Percentiles rank a stretch among this genome's conserved stretches.
These are phyloP conservation scores for Diplogelasinospora grovesii DNA, from an alignment of 495 filamentous ascomycete genomes.

Conservation along the genomic window DNA sequence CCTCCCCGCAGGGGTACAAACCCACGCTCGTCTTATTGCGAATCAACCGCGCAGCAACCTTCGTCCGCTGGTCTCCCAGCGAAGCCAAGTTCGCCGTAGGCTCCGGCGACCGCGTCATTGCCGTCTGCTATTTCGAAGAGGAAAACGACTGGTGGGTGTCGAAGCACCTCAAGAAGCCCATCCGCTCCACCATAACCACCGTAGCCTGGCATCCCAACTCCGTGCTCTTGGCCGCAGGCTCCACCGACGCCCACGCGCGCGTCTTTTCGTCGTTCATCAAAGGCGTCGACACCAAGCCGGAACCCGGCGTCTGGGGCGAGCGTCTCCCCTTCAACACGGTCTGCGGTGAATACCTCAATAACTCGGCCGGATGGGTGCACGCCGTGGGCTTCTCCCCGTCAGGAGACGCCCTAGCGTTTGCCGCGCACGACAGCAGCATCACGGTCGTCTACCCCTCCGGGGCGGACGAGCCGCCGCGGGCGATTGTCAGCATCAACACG, in stretches of 20 bases:
- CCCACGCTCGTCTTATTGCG: slow-evolving; percentile 94
- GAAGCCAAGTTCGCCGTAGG: slow-evolving; percentile 97
- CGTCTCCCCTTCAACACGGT: slow-evolving; percentile 94
- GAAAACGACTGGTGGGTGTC: slow-evolving; percentile 99
- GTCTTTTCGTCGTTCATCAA: slow-evolving; percentile 97
- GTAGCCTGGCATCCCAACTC: slow-evolving; percentile 96
- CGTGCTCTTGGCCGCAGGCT: slow-evolving; percentile 87
- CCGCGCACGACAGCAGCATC: slow-evolving; percentile 88
- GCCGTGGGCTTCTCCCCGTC: slow-evolving; percentile 84
- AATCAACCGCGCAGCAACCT: slow-evolving; percentile 94
- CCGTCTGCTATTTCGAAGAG: slow-evolving; percentile 97
- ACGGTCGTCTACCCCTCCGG: slow-evolving; percentile 93
- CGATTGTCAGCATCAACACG: slow-evolving; percentile 80
- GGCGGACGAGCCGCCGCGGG: slow-evolving; percentile 82
- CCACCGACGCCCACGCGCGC: slow-evolving; percentile 93
- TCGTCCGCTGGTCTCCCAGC: slow-evolving; percentile 93
- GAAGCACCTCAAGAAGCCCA: slow-evolving; percentile 97
- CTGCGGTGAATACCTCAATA: slow-evolving; percentile 91
- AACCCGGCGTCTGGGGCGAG: slow-evolving; percentile 90
- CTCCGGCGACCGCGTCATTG: slow-evolving; percentile 89
- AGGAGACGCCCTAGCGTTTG: slow-evolving; percentile 84
- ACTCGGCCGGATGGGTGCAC: slow-evolving; percentile 95
- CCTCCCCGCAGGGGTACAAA: slow-evolving; percentile 84
- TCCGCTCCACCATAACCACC: slow-evolving; percentile 89
- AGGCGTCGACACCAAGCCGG: slow-evolving; percentile 80